Percentiles rank a stretch among this genome's conserved stretches.
These are phyloP conservation scores for Penicillium sp. DNA, from an alignment of 2,329 filamentous ascomycete genomes.

Conservation along the genomic window DNA sequence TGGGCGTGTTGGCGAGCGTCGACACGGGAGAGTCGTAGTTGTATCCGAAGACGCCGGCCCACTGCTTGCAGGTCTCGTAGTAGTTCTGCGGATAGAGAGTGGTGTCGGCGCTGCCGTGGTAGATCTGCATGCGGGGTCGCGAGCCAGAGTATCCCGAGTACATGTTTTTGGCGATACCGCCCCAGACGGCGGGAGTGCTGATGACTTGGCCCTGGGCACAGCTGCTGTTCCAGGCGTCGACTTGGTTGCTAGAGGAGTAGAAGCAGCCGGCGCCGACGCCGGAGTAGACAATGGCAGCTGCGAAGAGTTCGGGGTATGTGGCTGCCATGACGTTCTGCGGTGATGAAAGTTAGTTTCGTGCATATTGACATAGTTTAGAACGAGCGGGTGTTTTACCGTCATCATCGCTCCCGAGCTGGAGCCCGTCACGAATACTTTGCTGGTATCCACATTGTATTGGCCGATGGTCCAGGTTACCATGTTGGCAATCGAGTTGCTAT, in stretches of 20 bases:
- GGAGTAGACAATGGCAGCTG: neutral
- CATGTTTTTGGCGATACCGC: neutral
- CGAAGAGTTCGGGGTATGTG: neutral
- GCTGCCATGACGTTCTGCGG: slow-evolving; percentile 2
- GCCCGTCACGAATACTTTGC: slow-evolving; percentile 1
- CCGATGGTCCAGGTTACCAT: slow-evolving; percentile 1
- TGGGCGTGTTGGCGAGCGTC: neutral
- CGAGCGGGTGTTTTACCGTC: neutral
- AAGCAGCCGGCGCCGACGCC: neutral
- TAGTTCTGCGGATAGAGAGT: neutral
- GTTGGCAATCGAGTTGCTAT: slow-evolving; percentile 3
- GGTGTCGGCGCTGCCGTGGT: neutral
- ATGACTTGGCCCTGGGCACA: neutral
- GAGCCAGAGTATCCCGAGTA: slow-evolving; percentile 2
- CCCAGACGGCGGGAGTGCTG: neutral
- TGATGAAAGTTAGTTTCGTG: neutral
- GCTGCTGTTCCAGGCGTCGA: slow-evolving; percentile 1
- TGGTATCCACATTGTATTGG: slow-evolving; percentile 1
- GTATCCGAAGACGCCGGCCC: slow-evolving; percentile 1
- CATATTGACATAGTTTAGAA: too few relatives aligned
- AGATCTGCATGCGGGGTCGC: slow-evolving; percentile 2
- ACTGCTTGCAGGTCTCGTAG: slow-evolving; percentile 2
- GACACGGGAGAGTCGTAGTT: neutral
- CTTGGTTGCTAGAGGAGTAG: slow-evolving; percentile 3
- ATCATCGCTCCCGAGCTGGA: slow-evolving; percentile 1